A percentile compares a stretch with the other conserved stretches of the same genome.
Evolutionary conservation across 495 filamentous ascomycete species (phyloP).

Genomic region (Penicillium herquei): DNA sequence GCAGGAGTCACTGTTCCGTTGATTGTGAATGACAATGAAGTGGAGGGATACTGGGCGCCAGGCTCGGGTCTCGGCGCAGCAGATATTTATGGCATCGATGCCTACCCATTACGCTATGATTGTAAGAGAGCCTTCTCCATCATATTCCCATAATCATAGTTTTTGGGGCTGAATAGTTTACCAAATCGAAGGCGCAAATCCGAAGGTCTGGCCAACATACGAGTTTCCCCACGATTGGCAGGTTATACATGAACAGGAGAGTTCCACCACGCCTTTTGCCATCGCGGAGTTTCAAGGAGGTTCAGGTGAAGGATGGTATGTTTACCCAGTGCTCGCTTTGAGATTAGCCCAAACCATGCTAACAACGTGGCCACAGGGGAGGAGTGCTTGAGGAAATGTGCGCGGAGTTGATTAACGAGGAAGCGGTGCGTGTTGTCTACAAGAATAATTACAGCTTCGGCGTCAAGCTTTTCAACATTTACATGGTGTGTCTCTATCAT

Average conservation of each 20-base stretch:
- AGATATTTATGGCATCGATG: conserved; percentile 71
- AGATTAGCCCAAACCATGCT: conserved; percentile 13
- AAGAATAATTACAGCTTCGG: conserved; percentile 60
- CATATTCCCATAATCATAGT: background rate
- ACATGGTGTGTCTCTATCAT: conserved; percentile 49
- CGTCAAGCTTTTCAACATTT: conserved; percentile 57
- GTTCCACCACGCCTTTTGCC: conserved; percentile 60
- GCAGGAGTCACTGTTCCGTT: conserved; percentile 66
- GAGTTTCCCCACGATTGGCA: conserved; percentile 40
- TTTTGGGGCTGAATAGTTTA: background rate
- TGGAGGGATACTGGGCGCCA: conserved; percentile 56
- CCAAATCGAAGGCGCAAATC: conserved; percentile 27
- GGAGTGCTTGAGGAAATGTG: conserved; percentile 61
- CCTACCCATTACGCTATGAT: conserved; percentile 60
- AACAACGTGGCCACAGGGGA: conserved; percentile 45
- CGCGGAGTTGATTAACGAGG: conserved; percentile 52
- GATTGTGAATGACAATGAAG: conserved; percentile 63
- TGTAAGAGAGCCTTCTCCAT: conserved; percentile 24
- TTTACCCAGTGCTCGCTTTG: conserved; percentile 28
- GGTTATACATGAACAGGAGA: conserved; percentile 47
- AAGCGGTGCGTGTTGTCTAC: conserved; percentile 70
- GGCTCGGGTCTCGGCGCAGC: conserved; percentile 57
- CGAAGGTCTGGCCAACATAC: conserved; percentile 43
- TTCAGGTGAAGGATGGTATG: conserved; percentile 12
- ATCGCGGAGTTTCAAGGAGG: conserved; percentile 49